Conservation (phyloP, 805 yeast species). For the Sungouiella blattae region DNA sequence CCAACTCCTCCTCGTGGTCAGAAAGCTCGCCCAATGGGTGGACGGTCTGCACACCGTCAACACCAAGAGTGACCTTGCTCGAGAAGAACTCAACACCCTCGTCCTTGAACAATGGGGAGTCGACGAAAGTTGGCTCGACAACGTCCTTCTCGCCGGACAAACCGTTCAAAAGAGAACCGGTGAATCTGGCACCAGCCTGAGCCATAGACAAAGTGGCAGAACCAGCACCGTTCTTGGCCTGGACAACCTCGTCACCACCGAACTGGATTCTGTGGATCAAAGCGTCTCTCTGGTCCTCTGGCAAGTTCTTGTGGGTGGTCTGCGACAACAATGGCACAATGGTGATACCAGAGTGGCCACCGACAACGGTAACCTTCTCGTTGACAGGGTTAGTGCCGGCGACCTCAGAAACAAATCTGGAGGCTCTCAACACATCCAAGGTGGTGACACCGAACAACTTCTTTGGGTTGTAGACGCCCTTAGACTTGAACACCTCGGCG, state of each 20-base stretch:
- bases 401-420: constrained; percentile 72
- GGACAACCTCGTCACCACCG: constrained; percentile 94
- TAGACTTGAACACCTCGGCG: constrained; percentile 82
- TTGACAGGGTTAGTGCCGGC: constrained; percentile 70
- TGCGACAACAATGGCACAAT: constrained; percentile 91
- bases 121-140: constrained; percentile 69
- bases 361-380: constrained; percentile 84
- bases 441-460: constrained; percentile 96
- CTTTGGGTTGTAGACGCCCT: constrained; percentile 87
- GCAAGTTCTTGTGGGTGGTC: constrained; percentile 60
- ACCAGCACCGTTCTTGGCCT: constrained; percentile 93
- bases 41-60: constrained; percentile 79
- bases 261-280: constrained; percentile 87
- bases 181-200: constrained; percentile 80
- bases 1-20: constrained; percentile 78
- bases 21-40: constrained; percentile 74
- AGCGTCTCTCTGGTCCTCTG: constrained; percentile 61
- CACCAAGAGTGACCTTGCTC: constrained; percentile 89
- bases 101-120: constrained; percentile 72
- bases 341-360: constrained; percentile 97
- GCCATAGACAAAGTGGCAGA: constrained; percentile 94
- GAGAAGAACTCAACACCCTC: constrained; percentile 98
- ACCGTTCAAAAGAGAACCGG: constrained; percentile 62
- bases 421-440: constrained; percentile 84
- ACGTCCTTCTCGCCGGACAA: constrained; percentile 61